These are phyloP conservation scores for Fragilaria crotonensis DNA, from an alignment of 108 stramenopile species.

Conservation along the genomic window DNA sequence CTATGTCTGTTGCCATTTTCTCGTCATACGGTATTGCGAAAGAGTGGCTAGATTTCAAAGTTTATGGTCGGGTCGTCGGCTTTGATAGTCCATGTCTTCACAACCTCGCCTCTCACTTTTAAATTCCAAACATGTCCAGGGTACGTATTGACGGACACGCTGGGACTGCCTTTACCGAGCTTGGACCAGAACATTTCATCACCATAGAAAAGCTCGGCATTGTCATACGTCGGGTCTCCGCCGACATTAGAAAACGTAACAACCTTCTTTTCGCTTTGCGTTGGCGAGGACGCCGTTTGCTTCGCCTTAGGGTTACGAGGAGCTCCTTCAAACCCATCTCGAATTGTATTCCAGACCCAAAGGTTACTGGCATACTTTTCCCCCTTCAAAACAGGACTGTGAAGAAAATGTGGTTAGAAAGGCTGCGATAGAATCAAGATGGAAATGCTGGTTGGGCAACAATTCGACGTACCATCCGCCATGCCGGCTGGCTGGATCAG, in stretches of 20 bases:
- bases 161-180: constrained; percentile 46
- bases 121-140: constrained; percentile 75
- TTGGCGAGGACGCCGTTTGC: neutral
- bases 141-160: constrained; percentile 61
- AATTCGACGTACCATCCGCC: constrained; percentile 76
- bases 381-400: constrained; percentile 39
- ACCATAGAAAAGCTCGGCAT: constrained; percentile 49
- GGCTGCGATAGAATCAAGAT: no score
- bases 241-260: constrained; percentile 59
- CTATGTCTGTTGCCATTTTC: no score
- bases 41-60: neutral
- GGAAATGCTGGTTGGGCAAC: no score
- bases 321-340: constrained; percentile 26
- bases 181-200: constrained; percentile 74
- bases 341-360: constrained; percentile 49
- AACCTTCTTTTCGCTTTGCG: neutral
- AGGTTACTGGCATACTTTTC: constrained; percentile 78
- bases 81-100: constrained; percentile 36
- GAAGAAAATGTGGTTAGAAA: no score
- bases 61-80: neutral
- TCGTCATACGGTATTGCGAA: neutral
- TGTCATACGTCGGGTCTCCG: constrained; percentile 33
- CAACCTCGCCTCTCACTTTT: constrained; percentile 48
- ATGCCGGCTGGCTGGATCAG: constrained; percentile 61
- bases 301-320: constrained; percentile 10